These are phyloP conservation scores for Russula sp. DNA, from an alignment of 768 basidiomycete genomes.

Conservation along the genomic window DNA sequence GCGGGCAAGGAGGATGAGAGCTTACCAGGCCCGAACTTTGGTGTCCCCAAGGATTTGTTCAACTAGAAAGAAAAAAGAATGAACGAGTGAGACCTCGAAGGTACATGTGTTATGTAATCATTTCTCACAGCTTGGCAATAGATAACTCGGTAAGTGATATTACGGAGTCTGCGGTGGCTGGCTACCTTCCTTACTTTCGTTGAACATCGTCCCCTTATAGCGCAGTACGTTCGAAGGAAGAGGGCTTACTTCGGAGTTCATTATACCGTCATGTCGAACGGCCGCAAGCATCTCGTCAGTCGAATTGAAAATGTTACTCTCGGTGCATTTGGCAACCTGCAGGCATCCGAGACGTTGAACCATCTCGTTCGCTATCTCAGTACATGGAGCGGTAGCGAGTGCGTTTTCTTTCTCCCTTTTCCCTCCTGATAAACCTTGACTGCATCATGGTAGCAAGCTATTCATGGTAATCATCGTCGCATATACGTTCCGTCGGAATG, in stretches of 20 bases:
- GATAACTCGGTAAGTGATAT: background rate
- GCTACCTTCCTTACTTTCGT: background rate
- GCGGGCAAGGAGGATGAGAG: constrained; percentile 82
- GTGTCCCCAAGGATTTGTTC: constrained; percentile 79
- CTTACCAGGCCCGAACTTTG: constrained; percentile 87
- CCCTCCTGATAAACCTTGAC: background rate
- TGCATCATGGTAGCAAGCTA: constrained; percentile 45
- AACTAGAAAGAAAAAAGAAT: constrained; percentile 23
- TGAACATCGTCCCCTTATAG: no score
- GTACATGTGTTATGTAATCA: constrained; percentile 35
- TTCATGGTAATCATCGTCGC: constrained; percentile 46
- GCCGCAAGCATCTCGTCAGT: constrained; percentile 40
- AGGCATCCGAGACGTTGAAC: constrained; percentile 56
- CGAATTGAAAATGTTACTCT: constrained; percentile 57
- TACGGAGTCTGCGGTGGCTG: background rate
- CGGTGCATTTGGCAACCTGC: constrained; percentile 52
- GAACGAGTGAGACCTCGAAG: constrained; percentile 9
- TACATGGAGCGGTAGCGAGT: constrained; percentile 88
- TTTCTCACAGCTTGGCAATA: constrained; percentile 29
- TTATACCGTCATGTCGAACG: constrained; percentile 39
- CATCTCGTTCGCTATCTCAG: constrained; percentile 70
- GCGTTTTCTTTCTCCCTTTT: constrained; percentile 29
- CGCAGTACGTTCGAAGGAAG: background rate
- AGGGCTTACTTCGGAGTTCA: background rate
- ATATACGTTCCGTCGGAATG: background rate